Conservation (phyloP, 305 asterid species). For the Euphrasia arctica region DNA sequence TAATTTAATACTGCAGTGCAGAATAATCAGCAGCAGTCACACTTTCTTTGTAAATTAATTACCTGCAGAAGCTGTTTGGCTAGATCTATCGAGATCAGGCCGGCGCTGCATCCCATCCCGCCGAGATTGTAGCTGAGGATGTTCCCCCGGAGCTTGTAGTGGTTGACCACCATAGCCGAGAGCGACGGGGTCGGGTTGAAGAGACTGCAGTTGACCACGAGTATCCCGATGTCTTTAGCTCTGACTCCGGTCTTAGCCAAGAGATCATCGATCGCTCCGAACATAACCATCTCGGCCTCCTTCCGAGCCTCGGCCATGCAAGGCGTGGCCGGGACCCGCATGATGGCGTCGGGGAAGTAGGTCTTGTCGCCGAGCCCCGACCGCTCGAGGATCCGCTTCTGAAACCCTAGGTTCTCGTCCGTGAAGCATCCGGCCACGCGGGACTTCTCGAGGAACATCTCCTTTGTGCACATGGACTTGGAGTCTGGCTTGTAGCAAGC, state of each 20-base stretch:
- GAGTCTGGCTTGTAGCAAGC: conserved; percentile 63
- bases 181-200: conserved; percentile 79
- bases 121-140: conserved; percentile 76
- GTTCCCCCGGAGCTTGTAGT: conserved; percentile 68
- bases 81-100: conserved; percentile 76
- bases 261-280: conserved; percentile 71
- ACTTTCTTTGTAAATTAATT: not conserved
- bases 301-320: conserved; percentile 62
- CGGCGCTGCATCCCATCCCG: conserved; percentile 95
- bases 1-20: no score
- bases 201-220: conserved; percentile 75
- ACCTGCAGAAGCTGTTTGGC: conserved; percentile 79
- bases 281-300: conserved; percentile 76
- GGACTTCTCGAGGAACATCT: conserved; percentile 43
- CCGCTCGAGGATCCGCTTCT: conserved; percentile 56
- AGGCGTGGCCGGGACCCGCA: conserved; percentile 43
- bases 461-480: conserved; percentile 45
- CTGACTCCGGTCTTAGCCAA: conserved; percentile 61
- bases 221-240: conserved; percentile 72
- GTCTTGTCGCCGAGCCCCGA: conserved; percentile 81
- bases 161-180: conserved; percentile 77
- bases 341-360: conserved; percentile 49
- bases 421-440: conserved; percentile 34
- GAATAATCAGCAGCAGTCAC: no score
- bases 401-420: conserved; percentile 53